These are phyloP conservation scores for Marasmius sp. DNA, from an alignment of 1,284 basidiomycete species.

Conservation along the genomic window DNA sequence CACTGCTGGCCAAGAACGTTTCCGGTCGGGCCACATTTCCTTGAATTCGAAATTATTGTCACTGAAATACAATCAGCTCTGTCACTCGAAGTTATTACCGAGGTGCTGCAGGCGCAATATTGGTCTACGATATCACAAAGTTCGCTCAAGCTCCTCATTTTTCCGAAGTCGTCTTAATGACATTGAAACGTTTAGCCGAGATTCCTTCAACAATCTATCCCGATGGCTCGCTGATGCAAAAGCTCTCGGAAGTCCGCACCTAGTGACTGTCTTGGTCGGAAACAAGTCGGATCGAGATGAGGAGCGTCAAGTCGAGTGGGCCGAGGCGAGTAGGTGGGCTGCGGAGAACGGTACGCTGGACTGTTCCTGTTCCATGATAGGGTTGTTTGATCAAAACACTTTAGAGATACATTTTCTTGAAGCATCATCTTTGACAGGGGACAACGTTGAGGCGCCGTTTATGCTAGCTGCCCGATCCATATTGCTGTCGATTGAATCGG, in stretches of 20 bases:
- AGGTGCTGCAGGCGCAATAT: slow-evolving; percentile 90
- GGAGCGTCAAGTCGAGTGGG: slow-evolving; percentile 91
- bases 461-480: slow-evolving; percentile 88
- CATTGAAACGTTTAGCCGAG: slow-evolving; percentile 49
- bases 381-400: neutral
- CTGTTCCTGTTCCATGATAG: slow-evolving; percentile 9
- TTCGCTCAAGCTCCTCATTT: slow-evolving; percentile 37
- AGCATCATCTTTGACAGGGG: slow-evolving; percentile 88
- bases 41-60: neutral
- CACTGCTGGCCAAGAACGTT: slow-evolving; percentile 95
- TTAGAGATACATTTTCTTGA: slow-evolving; percentile 91
- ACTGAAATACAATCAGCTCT: slow-evolving; percentile 51
- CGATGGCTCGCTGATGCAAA: slow-evolving; percentile 92
- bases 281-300: slow-evolving; percentile 96
- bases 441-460: slow-evolving; percentile 94
- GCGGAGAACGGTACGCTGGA: slow-evolving; percentile 77
- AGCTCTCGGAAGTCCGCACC: slow-evolving; percentile 84
- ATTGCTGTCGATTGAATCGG: slow-evolving; percentile 91
- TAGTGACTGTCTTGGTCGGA: slow-evolving; percentile 90
- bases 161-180: slow-evolving; percentile 16
- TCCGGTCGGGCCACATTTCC: slow-evolving; percentile 55
- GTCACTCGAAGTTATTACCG: slow-evolving; percentile 97
- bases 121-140: slow-evolving; percentile 97
- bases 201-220: slow-evolving; percentile 79
- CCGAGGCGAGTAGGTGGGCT: slow-evolving; percentile 93